These are phyloP conservation scores for Licmophora abbreviata DNA, from an alignment of 108 stramenopile species.

Conservation along the genomic window DNA sequence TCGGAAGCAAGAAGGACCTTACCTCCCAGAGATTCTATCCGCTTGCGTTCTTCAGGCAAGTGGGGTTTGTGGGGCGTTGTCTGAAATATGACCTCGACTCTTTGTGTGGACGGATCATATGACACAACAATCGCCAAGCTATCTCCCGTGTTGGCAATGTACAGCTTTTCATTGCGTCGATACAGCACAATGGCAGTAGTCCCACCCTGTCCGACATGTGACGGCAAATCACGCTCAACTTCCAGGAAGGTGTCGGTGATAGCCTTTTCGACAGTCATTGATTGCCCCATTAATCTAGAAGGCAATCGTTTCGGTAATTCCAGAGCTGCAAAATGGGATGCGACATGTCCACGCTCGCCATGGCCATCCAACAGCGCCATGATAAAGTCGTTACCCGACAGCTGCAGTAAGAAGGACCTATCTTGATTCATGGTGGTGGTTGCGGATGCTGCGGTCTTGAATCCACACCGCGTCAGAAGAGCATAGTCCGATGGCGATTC, in stretches of 20 bases:
- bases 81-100: conserved; percentile 17
- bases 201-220: conserved; percentile 38
- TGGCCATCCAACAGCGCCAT: conserved; percentile 71
- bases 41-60: conserved; percentile 42
- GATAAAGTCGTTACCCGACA: conserved; percentile 36
- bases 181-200: conserved; percentile 51
- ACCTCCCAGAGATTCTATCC: conserved; percentile 57
- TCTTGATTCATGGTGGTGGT: conserved; percentile 48
- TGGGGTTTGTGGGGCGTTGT: conserved; percentile 51
- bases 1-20: conserved; percentile 9
- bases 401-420: conserved; percentile 36
- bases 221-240: conserved; percentile 32
- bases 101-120: conserved; percentile 6
- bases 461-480: background rate
- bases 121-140: conserved; percentile 47
- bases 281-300: conserved; percentile 11
- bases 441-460: background rate
- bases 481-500: too few species aligned
- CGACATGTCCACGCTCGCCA: conserved; percentile 38
- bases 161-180: conserved; percentile 37
- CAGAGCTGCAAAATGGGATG: conserved; percentile 33
- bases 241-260: conserved; percentile 43
- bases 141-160: conserved; percentile 66
- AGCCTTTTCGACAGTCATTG: background rate
- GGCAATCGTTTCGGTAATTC: conserved; percentile 39